phyloP scores from a whole-genome alignment of 108 stramenopile species.

The Fragilariopsis cylindrus region DNA sequence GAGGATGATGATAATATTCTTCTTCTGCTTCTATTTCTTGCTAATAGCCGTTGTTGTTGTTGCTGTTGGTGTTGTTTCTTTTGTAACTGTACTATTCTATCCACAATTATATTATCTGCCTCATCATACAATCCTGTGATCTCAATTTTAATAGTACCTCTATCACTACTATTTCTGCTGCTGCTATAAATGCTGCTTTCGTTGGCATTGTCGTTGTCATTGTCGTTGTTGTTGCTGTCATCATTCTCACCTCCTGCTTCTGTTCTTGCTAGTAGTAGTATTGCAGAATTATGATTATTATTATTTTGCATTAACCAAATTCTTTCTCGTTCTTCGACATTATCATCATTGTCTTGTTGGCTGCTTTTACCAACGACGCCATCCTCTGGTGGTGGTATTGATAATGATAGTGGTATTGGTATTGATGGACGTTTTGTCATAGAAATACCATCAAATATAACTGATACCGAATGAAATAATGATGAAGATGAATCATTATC shows the following conservation, averaged over 20 bases:
- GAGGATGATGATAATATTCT: too few relatives aligned
- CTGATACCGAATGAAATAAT: neutral
- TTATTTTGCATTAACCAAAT: too few relatives aligned
- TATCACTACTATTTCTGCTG: neutral
- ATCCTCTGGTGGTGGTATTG: too few relatives aligned
- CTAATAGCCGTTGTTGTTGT: too few relatives aligned
- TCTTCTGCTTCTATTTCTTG: too few relatives aligned
- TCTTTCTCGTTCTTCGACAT: too few relatives aligned
- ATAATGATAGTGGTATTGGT: neutral
- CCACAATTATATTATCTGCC: conserved; percentile 30
- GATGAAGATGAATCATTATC: too few relatives aligned
- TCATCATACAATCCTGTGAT: conserved; percentile 29
- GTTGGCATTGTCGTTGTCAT: neutral
- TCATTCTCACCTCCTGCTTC: neutral
- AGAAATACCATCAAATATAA: conserved; percentile 12
- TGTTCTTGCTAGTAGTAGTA: too few relatives aligned
- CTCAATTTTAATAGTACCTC: neutral
- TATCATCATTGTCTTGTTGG: too few relatives aligned
- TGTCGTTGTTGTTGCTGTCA: neutral
- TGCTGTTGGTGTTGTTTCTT: too few relatives aligned
- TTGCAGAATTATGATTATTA: too few relatives aligned
- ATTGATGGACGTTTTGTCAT: conserved; percentile 1
- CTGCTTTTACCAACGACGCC: too few relatives aligned
- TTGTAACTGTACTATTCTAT: neutral
- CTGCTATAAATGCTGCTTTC: neutral